These are phyloP conservation scores for Neoascochyta sp. DNA, from an alignment of 2,329 filamentous ascomycete genomes.

Conservation along the genomic window DNA sequence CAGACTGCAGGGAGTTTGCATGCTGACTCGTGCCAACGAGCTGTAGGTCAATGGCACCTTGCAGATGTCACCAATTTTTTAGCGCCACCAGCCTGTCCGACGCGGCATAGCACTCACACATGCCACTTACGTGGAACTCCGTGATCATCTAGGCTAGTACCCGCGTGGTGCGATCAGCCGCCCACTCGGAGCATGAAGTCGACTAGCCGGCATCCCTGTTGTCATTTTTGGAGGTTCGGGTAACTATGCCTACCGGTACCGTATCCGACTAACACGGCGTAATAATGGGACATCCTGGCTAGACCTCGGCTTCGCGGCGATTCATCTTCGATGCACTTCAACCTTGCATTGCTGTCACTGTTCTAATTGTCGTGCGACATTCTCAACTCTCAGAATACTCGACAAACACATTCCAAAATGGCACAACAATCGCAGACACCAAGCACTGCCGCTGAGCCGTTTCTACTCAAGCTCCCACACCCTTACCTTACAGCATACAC, in stretches of 20 bases:
- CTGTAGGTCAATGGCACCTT: too few species aligned
- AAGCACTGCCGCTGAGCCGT: constrained; percentile 13
- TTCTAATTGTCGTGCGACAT: constrained; percentile 6
- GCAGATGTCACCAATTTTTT: constrained; percentile 19
- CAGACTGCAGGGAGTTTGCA: too few species aligned
- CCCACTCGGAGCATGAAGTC: constrained; percentile 16
- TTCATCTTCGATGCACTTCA: constrained; percentile 5
- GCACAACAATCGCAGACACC: constrained; percentile 15
- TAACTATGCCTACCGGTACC: constrained; percentile 8
- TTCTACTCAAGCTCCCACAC: constrained; percentile 36
- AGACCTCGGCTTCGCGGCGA: constrained; percentile 24
- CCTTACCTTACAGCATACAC: constrained; percentile 38
- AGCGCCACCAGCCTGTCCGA: constrained; percentile 9
- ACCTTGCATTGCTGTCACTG: constrained; percentile 6
- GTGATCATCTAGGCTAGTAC: constrained; percentile 12
- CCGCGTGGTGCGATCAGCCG: constrained; percentile 23
- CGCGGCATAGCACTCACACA: too few species aligned
- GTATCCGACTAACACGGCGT: constrained; percentile 24
- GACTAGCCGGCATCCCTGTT: constrained; percentile 5
- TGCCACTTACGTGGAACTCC: constrained; percentile 17
- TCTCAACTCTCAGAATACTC: constrained; percentile 5
- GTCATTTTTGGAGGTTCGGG: constrained; percentile 1
- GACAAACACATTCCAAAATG: constrained; percentile 13
- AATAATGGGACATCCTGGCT: constrained; percentile 11
- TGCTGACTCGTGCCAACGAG: too few species aligned